phyloP scores from a whole-genome alignment of 176 grass and related monocot genomes.

The Musa acuminata region DNA sequence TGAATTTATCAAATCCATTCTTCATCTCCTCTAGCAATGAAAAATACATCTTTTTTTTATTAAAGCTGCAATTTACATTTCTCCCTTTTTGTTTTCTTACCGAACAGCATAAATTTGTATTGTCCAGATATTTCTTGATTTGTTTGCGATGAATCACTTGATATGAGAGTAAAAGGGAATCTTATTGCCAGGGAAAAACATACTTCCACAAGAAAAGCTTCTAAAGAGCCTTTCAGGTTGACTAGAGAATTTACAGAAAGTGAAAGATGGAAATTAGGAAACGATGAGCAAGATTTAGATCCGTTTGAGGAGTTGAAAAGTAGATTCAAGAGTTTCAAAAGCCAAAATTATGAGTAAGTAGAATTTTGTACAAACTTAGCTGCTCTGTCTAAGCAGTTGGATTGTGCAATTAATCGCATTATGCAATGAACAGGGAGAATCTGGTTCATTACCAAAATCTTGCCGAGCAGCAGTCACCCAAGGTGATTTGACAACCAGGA shows the following conservation, averaged over 20 bases:
- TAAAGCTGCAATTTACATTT: not conserved
- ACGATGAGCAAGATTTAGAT: constrained; percentile 31
- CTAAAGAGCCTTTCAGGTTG: constrained; percentile 39
- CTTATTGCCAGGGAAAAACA: constrained; percentile 47
- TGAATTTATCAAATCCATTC: too few species aligned
- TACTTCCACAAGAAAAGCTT: constrained; percentile 29
- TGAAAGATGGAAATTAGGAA: constrained; percentile 30
- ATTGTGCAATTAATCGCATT: constrained; percentile 26
- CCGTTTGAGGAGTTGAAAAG: constrained; percentile 51
- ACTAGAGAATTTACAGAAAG: constrained; percentile 35
- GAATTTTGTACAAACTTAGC: constrained; percentile 16
- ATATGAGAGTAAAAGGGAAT: constrained; percentile 1
- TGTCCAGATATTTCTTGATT: not conserved
- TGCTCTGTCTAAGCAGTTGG: not conserved
- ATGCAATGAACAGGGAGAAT: constrained; percentile 43
- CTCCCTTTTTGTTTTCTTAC: not conserved
- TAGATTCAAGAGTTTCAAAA: constrained; percentile 77
- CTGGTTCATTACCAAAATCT: constrained; percentile 49
- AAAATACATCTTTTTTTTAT: too few species aligned
- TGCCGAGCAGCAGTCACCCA: constrained; percentile 62
- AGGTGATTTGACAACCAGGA: constrained; percentile 35
- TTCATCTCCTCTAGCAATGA: too few species aligned
- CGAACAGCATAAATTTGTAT: not conserved
- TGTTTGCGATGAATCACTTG: not conserved
- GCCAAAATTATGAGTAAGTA: constrained; percentile 61